A percentile compares a stretch with the other conserved stretches of the same genome.
These are phyloP conservation scores for Collariella sp. DNA, from an alignment of 495 filamentous ascomycete genomes.

Conservation along the genomic window DNA sequence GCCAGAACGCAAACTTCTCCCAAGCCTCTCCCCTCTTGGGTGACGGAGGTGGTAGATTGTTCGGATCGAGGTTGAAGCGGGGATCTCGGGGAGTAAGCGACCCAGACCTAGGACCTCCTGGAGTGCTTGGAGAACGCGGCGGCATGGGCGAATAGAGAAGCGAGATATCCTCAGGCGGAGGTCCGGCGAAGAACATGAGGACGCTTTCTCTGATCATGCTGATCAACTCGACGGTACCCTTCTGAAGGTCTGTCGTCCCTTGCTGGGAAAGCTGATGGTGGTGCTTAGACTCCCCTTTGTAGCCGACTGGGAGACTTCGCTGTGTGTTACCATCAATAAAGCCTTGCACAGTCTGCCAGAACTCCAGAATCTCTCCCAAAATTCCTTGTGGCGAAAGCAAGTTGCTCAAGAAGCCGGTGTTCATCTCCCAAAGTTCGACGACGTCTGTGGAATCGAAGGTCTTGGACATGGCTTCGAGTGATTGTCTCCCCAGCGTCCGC, in stretches of 20 bases:
- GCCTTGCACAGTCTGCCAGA: slow-evolving; percentile 84
- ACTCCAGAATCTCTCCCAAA: slow-evolving; percentile 80
- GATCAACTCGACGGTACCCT: slow-evolving; percentile 70
- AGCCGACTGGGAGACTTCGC: slow-evolving; percentile 67
- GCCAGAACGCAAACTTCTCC: slow-evolving; percentile 97
- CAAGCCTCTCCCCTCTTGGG: slow-evolving; percentile 69
- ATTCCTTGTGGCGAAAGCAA: slow-evolving; percentile 68
- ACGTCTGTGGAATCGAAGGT: slow-evolving; percentile 65
- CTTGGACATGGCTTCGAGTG: slow-evolving; percentile 43
- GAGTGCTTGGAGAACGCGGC: slow-evolving; percentile 60
- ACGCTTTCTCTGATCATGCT: slow-evolving; percentile 72
- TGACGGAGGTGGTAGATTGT: slow-evolving; percentile 66
- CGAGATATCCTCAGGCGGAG: slow-evolving; percentile 83
- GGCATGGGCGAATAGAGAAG: slow-evolving; percentile 71
- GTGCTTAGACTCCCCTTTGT: slow-evolving; percentile 71
- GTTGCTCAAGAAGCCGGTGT: slow-evolving; percentile 61
- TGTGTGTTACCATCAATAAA: slow-evolving; percentile 87
- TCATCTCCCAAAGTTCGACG: slow-evolving; percentile 83
- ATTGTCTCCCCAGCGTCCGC: slow-evolving; percentile 56
- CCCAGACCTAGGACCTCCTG: slow-evolving; percentile 36
- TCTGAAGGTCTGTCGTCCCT: slow-evolving; percentile 62
- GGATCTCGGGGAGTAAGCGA: slow-evolving; percentile 50
- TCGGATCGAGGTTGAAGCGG: slow-evolving; percentile 68
- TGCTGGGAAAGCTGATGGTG: slow-evolving; percentile 75
- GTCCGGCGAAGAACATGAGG: slow-evolving; percentile 74